Evolutionary conservation across 2,329 filamentous ascomycete species (phyloP).

Genomic region (Sordariomycetes sp.): DNA sequence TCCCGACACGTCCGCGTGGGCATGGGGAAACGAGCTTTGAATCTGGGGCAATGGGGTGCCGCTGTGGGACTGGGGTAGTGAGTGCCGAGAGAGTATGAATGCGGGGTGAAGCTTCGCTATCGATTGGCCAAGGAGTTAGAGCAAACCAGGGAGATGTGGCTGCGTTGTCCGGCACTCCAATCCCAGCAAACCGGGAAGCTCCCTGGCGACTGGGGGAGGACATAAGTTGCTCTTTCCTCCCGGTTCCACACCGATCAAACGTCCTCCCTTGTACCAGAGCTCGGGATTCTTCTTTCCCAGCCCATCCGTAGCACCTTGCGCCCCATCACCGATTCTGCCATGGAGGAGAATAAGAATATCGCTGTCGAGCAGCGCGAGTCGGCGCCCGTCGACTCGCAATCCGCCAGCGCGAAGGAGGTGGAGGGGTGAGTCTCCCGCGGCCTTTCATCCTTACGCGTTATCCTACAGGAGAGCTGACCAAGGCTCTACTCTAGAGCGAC

Average conservation of each 20-base stretch:
- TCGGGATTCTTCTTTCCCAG: not conserved
- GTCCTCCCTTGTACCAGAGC: not conserved
- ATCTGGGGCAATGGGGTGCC: not conserved
- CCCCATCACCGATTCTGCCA: not conserved
- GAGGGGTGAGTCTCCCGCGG: not conserved
- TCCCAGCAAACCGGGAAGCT: not conserved
- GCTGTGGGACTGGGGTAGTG: not conserved
- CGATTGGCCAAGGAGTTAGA: not conserved
- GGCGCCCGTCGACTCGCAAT: not conserved
- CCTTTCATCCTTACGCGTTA: not conserved
- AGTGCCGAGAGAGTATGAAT: not conserved
- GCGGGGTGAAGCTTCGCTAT: not conserved
- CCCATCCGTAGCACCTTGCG: not conserved
- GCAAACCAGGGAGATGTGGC: not conserved
- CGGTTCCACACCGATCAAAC: not conserved
- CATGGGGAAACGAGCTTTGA: not conserved
- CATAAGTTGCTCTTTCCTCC: not conserved
- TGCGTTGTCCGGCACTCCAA: not conserved
- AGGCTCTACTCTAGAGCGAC: not conserved
- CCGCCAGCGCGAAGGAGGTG: not conserved
- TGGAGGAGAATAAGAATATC: not conserved
- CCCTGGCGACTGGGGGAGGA: not conserved
- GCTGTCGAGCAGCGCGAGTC: slow-evolving; percentile 2
- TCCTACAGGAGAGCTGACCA: not conserved
- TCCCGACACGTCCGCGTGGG: not conserved